Evolutionary conservation across 2,329 filamentous ascomycete genomes (phyloP), one percentile per base, ranked within the genome.

Genomic region (Neospermospora avenae): DNA sequence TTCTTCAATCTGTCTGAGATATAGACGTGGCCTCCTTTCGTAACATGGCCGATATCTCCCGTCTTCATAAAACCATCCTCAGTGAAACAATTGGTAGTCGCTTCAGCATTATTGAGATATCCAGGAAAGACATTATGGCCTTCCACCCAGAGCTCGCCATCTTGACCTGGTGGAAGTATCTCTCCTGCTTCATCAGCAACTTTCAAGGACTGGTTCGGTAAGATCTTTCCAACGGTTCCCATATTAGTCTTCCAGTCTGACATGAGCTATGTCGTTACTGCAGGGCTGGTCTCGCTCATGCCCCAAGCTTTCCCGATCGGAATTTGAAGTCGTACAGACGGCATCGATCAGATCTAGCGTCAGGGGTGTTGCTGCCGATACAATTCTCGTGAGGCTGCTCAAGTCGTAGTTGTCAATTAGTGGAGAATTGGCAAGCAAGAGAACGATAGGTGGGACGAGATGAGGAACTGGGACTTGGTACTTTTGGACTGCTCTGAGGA

Each of bases 241-340:
- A 92, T 86, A 88, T 90, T 96, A 13, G 5, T 25, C 22, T 58
- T n/a, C 60, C 61, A 64, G 4, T 61, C 58, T 24, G 57, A 14
- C 6, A 45, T 18, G n/a, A 20, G 49, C 48, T 55, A 45, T 37
- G 46, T 84, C 67, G 90, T 86, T 0, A 90, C 88, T 1, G 84
- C 87, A 0, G 92, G 91, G 35, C 87, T 87, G n/a, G 90, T 93
- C 77, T 97, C 93, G 8, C 86, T 90, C 14, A 96, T 80, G 0
- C 92, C 93, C 71, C 96, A 97, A 18, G 90, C 92, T 75, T 97
- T 92, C 78, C 96, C 96, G 64, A 96, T 84, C 4, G 87, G 86
- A 28, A 93, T 79, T 54, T 84, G 84, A 59, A 93, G 83, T 13
- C 91, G 83, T 25, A 78, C 89, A 89, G 3, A 93, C 83, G 6